Base-by-base conservation (phyloP, 1,139 yeast species). In the Geotrichum histeridarum region DNA sequence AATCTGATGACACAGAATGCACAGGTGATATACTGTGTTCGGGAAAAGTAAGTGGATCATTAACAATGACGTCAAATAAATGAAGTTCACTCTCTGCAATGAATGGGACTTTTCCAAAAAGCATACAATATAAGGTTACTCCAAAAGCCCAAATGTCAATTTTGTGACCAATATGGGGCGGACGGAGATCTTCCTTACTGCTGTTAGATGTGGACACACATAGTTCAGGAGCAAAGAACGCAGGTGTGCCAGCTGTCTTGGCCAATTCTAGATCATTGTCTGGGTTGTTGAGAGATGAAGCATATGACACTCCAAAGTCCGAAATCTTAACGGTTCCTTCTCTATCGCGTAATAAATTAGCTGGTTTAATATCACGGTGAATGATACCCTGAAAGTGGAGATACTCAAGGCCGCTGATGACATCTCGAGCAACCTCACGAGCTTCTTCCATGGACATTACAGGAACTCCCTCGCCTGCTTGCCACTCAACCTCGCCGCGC, bases 101-200 rank as follows among this genome's bases (percentile, higher is more conserved):
- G 68, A 93, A 94, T 1, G 99, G 99, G 44, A 93, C 80, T 59
- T 79, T 77, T 7, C 99, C 99, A 71, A 87, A 93, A 17, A 93
- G 70, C 46, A 94, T 73, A 69, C 99, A 91, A 67, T 84, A 93
- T 18, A 94, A 73, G 0, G 99, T 93, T 1, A 93, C 91, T 4
- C 99, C 99, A 36, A 91, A 70, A 0, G 99, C 97, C 99, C 99
- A 94, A 14, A 91, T 86, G 70, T 91, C 98, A 55, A 91, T 87
- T 68, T 87, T 89, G 64, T 83, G 75, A 58, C 84, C 83, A 42
- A 86, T 82, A 51, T 18, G 43, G 8, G 75, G 78, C 2, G 82
- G 72, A 11, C 73, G 77, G n/a, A 64, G 9, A 17, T 53, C 52
- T 22, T 48, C 50, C 30, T 8, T 22, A 27, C 43, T 39, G 43